Evolutionary conservation across 768 basidiomycete genomes (phyloP).

Genomic region (Mycena alexandri): DNA sequence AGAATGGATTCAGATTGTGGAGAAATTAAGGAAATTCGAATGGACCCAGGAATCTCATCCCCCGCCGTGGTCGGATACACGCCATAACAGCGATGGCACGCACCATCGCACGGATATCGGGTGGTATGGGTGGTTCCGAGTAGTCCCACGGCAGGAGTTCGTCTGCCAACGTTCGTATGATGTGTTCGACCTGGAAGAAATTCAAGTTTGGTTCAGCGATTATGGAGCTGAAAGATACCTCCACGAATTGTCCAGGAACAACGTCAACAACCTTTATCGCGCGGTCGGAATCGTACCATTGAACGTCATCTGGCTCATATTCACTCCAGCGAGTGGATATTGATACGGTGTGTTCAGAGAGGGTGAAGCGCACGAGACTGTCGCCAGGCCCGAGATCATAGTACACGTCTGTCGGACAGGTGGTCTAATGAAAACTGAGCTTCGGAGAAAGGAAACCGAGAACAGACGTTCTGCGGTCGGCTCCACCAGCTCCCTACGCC

Average conservation of each 20-base stretch:
- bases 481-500: slow-evolving; percentile 15
- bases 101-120: slow-evolving; percentile 9
- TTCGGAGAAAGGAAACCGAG: background rate
- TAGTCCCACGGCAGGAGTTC: slow-evolving; percentile 23
- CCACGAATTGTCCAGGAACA: slow-evolving; percentile 8
- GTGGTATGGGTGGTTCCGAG: background rate
- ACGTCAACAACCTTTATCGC: background rate
- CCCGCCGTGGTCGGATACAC: background rate
- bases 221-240: background rate
- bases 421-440: background rate
- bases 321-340: background rate
- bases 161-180: background rate
- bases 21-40: too few relatives aligned
- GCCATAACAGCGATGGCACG: slow-evolving; percentile 1
- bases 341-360: slow-evolving; percentile 11
- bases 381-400: slow-evolving; percentile 22
- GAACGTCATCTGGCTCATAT: slow-evolving; percentile 13
- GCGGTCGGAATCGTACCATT: slow-evolving; percentile 7
- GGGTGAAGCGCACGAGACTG: slow-evolving; percentile 3
- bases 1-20: too few relatives aligned
- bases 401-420: slow-evolving; percentile 23
- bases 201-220: background rate
- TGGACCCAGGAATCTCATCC: background rate
- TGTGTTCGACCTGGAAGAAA: background rate
- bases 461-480: slow-evolving; percentile 29